phyloP scores from a whole-genome alignment of 139 green algal genomes.

The Spirogloea muscicola region DNA sequence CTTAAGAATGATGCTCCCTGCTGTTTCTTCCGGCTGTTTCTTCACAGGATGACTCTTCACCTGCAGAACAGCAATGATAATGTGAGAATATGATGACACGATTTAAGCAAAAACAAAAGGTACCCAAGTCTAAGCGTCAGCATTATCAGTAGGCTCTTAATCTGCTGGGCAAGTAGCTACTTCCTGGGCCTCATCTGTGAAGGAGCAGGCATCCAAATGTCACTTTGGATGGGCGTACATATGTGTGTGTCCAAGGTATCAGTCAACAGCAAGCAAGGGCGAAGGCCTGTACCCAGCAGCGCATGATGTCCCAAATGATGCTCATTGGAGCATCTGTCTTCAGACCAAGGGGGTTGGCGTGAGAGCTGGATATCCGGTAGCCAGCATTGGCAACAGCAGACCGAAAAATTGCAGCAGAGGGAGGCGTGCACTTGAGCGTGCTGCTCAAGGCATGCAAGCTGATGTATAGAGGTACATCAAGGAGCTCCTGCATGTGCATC shows the following conservation, averaged over 20 bases:
- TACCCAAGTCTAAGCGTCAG: no score
- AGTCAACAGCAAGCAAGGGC: no score
- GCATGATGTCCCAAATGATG: constrained; percentile 77
- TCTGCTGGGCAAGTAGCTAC: no score
- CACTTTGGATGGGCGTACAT: no score
- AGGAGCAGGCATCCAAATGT: no score
- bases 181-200: no score
- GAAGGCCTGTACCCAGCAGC: constrained; percentile 75
- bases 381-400: constrained; percentile 80
- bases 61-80: no score
- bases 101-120: no score
- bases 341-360: constrained; percentile 80
- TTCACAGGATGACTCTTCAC: constrained; percentile 46
- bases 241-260: no score
- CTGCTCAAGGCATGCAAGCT: constrained; percentile 75
- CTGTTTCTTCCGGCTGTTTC: constrained; percentile 14
- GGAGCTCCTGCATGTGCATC: constrained; percentile 45
- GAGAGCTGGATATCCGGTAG: constrained; percentile 71
- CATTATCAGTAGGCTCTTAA: no score
- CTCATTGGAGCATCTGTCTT: constrained; percentile 89
- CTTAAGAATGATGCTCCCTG: constrained; percentile 15
- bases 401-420: constrained; percentile 63
- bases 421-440: constrained; percentile 69
- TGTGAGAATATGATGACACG: no score
- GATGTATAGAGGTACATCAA: constrained; percentile 52